Base-by-base conservation (phyloP, 306 rosid genomes). In the Mimosa bimucronata region DNA sequence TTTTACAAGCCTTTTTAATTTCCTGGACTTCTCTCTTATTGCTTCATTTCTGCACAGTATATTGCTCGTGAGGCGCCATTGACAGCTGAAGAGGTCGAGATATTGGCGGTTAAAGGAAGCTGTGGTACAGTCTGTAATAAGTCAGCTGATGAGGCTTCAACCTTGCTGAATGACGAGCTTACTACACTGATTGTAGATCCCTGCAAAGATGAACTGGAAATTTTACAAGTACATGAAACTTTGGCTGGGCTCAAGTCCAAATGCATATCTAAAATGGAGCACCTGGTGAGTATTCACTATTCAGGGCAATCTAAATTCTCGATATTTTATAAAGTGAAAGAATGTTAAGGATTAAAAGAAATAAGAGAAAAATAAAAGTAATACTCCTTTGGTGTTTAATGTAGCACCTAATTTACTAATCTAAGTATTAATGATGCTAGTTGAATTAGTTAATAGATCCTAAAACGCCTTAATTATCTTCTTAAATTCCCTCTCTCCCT, bases 31-130 rank as follows among this genome's bases (percentile, higher is more conserved):
- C 67, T 11, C 38, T 38, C 73, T 58, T 29, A 61, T 67, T 62
- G 71, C 77, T 66, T 75, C 79, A 25, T 55, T 75, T 38, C 70
- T 79, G 58, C 87, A 11, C 64, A 94, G 98, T 89, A 89, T 71
- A 85, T 94, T 69, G 90, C 97, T 75, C 70, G 75, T 40, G 94
- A 87, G 74, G 86, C 90, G 6, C 87, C 87, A 44, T 73, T 94
- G 80, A 69, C 80, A 21, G 93, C 83, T 42, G 97, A 92, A 73
- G 97, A 87, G 67, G 83, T 94, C 46, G 97, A 92, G 84, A 86
- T 94, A 76, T 81, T 92, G 81, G 92, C 87, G 3, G 86, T 88
- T 55, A 89, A 88, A 84, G 86, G 84, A 80, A 74, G 79, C 45
- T 18, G 45, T 71, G 68, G 74, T 62, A 46, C 75, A 25, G 58